These are phyloP conservation scores for Tetrastigma voinierianum DNA, from an alignment of 164 flowering plant genomes.

Conservation along the genomic window DNA sequence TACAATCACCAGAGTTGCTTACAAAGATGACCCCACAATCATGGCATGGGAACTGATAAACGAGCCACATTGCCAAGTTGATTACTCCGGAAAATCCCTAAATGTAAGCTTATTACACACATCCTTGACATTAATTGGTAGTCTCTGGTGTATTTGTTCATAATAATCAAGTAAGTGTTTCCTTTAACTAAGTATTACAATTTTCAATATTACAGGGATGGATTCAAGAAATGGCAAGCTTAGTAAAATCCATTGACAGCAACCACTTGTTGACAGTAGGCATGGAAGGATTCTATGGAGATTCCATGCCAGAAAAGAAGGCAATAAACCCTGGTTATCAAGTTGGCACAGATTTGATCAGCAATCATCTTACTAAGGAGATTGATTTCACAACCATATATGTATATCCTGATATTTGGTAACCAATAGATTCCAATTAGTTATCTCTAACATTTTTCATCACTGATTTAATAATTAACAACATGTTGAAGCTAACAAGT, in stretches of 20 bases:
- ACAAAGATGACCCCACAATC: constrained; percentile 45
- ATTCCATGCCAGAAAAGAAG: constrained; percentile 31
- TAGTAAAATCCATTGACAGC: constrained; percentile 43
- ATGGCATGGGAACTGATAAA: constrained; percentile 63
- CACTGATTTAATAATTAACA: no score
- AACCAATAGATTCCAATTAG: not conserved
- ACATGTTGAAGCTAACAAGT: no score
- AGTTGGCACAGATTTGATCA: constrained; percentile 50
- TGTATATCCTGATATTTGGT: constrained; percentile 46
- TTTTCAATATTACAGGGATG: constrained; percentile 25
- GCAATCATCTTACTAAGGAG: constrained; percentile 29
- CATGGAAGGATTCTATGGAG: constrained; percentile 60
- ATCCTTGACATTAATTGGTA: no score
- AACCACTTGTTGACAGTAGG: constrained; percentile 40
- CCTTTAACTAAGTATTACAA: no score
- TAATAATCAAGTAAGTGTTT: no score
- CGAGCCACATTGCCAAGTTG: constrained; percentile 45
- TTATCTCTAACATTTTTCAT: no score
- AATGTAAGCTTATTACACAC: constrained; percentile 16
- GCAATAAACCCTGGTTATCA: constrained; percentile 37
- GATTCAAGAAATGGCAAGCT: constrained; percentile 51
- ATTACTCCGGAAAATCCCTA: constrained; percentile 43
- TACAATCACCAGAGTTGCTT: constrained; percentile 31
- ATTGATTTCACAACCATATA: constrained; percentile 48
- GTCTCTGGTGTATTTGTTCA: no score